Evolutionary conservation across 257 asterid genomes (phyloP).

Genomic region (Fraxinus excelsior): DNA sequence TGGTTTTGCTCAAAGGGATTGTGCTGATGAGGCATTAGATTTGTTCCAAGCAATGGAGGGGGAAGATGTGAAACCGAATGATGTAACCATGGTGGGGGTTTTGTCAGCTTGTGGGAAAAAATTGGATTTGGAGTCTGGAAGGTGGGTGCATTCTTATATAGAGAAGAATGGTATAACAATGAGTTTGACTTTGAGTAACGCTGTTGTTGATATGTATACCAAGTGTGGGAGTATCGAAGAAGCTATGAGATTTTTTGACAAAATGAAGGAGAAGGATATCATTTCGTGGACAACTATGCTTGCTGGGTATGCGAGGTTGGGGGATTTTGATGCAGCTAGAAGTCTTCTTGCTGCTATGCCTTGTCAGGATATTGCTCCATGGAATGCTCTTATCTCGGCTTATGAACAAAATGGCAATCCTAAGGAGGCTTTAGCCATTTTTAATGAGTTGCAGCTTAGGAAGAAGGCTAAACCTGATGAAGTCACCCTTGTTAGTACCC

Average conservation of each 20-base stretch:
- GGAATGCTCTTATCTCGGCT: conserved; percentile 86
- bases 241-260: conserved; percentile 53
- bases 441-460: conserved; percentile 62
- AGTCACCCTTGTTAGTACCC: conserved; percentile 68
- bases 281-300: conserved; percentile 78
- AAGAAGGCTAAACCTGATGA: conserved; percentile 63
- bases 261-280: conserved; percentile 61
- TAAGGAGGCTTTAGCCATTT: conserved; percentile 63
- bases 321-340: conserved; percentile 62
- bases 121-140: conserved; percentile 60
- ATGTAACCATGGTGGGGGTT: conserved; percentile 66
- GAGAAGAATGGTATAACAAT: conserved; percentile 44
- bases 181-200: conserved; percentile 54
- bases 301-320: conserved; percentile 63
- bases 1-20: conserved; percentile 58
- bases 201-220: conserved; percentile 76
- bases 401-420: conserved; percentile 70
- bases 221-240: conserved; percentile 65
- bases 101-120: conserved; percentile 64
- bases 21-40: conserved; percentile 51
- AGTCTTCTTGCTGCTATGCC: conserved; percentile 55
- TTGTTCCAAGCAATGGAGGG: conserved; percentile 53
- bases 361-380: conserved; percentile 56
- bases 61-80: conserved; percentile 63
- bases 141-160: conserved; percentile 57